These are phyloP conservation scores for Kalmanozyma brasiliensis DNA, from an alignment of 1,284 basidiomycete genomes.

Conservation along the genomic window DNA sequence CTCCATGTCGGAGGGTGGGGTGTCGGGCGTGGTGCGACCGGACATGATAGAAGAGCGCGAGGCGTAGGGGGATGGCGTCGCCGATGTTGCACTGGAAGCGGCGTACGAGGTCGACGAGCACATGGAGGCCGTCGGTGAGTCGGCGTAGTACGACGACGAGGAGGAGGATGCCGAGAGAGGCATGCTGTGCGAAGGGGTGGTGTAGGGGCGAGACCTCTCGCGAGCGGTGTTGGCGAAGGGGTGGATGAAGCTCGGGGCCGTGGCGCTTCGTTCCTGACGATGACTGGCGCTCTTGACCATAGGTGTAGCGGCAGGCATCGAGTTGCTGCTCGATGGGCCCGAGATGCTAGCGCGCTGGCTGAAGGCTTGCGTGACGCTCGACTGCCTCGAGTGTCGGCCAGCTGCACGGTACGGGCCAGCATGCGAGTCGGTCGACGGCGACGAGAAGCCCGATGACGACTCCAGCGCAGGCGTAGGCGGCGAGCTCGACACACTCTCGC, in stretches of 20 bases:
- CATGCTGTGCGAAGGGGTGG: slow-evolving; percentile 47
- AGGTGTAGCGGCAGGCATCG: slow-evolving; percentile 29
- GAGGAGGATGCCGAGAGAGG: slow-evolving; percentile 27
- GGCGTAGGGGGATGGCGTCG: slow-evolving; percentile 52
- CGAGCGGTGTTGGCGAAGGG: slow-evolving; percentile 45
- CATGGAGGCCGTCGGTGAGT: slow-evolving; percentile 41
- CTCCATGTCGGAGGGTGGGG: slow-evolving; percentile 58
- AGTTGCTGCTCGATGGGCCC: slow-evolving; percentile 17
- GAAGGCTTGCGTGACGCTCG: slow-evolving; percentile 38
- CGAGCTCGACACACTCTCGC: slow-evolving; percentile 35
- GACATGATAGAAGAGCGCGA: slow-evolving; percentile 40
- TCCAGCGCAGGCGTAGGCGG: slow-evolving; percentile 38
- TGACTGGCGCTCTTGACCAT: slow-evolving; percentile 48
- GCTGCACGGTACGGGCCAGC: slow-evolving; percentile 32
- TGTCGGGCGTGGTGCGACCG: slow-evolving; percentile 63
- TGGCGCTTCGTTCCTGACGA: slow-evolving; percentile 37
- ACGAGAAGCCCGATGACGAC: slow-evolving; percentile 36
- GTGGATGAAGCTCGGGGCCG: slow-evolving; percentile 42
- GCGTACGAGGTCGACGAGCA: slow-evolving; percentile 46
- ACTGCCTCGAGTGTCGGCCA: slow-evolving; percentile 43
- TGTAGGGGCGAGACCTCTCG: slow-evolving; percentile 51
- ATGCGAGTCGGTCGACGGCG: slow-evolving; percentile 43
- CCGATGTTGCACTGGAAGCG: slow-evolving; percentile 26
- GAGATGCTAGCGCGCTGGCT: slow-evolving; percentile 49
- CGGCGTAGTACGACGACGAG: slow-evolving; percentile 29